Percentiles rank a stretch among this genome's conserved stretches.
Evolutionary conservation across 2,329 filamentous ascomycete species (phyloP).

Genomic region (Ceratocystiopsis brevicomis): DNA sequence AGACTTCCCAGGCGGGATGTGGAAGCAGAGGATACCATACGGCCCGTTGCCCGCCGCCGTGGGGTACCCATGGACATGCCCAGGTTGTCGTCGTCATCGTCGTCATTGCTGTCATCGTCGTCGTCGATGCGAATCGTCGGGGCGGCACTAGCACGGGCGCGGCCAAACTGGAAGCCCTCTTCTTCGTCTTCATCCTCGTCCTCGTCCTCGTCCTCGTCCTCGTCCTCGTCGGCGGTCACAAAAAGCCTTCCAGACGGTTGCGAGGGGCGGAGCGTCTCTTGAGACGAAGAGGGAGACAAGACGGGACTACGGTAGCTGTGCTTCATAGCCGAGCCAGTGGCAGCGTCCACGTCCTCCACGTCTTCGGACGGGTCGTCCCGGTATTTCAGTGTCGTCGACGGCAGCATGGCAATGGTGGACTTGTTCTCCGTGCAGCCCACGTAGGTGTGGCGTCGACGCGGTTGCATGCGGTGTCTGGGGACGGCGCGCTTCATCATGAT

Average conservation of each 20-base stretch:
- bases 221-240: constrained; percentile 41
- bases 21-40: constrained; percentile 4
- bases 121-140: constrained; percentile 4
- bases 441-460: constrained; percentile 26
- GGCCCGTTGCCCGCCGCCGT: not conserved
- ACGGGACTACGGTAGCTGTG: constrained; percentile 35
- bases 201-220: constrained; percentile 29
- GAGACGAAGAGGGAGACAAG: constrained; percentile 57
- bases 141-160: constrained; percentile 9
- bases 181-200: constrained; percentile 4
- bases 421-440: constrained; percentile 43
- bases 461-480: constrained; percentile 35
- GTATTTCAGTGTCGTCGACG: constrained; percentile 75
- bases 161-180: no score
- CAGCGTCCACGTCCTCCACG: constrained; percentile 14
- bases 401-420: constrained; percentile 63
- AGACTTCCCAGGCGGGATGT: constrained; percentile 4
- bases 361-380: constrained; percentile 56
- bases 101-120: constrained; percentile 8
- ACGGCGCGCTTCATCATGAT: constrained; percentile 62
- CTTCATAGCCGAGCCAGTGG: constrained; percentile 42
- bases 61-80: constrained; percentile 7
- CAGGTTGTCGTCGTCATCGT: constrained; percentile 3
- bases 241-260: constrained; percentile 47
- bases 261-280: constrained; percentile 61